Evolutionary conservation across 2,329 filamentous ascomycete species (phyloP).

Genomic region (Fusarium sp.): DNA sequence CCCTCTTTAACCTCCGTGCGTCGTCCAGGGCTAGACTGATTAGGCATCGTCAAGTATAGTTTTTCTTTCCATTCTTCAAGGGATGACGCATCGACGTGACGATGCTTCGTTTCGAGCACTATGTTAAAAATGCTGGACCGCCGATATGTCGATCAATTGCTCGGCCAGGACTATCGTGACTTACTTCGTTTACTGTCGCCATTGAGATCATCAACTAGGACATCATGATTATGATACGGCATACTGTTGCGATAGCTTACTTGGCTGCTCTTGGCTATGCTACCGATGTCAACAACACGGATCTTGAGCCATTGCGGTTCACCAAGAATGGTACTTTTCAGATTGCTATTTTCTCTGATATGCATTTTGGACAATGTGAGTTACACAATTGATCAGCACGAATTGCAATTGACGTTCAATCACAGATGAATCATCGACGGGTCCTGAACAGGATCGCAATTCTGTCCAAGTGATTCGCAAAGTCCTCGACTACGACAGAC

Average conservation of each 20-base stretch:
- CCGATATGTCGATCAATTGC: not conserved
- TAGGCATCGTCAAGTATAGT: slow-evolving; percentile 7
- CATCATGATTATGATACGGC: not conserved
- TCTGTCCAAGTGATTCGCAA: slow-evolving; percentile 67
- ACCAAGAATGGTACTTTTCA: slow-evolving; percentile 39
- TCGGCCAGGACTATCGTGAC: not conserved
- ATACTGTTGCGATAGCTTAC: slow-evolving; percentile 1
- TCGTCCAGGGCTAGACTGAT: slow-evolving; percentile 9
- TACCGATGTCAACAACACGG: slow-evolving; percentile 16
- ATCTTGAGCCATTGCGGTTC: slow-evolving; percentile 34
- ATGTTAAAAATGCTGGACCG: slow-evolving; percentile 17
- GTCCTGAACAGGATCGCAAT: slow-evolving; percentile 65
- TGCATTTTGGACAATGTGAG: slow-evolving; percentile 43
- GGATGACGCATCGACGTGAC: slow-evolving; percentile 26
- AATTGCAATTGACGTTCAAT: not conserved
- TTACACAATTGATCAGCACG: not conserved
- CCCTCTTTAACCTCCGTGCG: slow-evolving; percentile 8
- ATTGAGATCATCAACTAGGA: not conserved
- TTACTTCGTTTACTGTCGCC: too few species aligned
- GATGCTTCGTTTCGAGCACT: not conserved
- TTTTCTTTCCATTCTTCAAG: not conserved
- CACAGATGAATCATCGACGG: slow-evolving; percentile 37
- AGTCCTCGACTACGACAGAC: slow-evolving; percentile 67
- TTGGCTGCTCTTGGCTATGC: slow-evolving; percentile 10
- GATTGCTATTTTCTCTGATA: slow-evolving; percentile 41